Evolutionary conservation across 345 rosid species (phyloP).

Genomic region (Alliaria petiolata): DNA sequence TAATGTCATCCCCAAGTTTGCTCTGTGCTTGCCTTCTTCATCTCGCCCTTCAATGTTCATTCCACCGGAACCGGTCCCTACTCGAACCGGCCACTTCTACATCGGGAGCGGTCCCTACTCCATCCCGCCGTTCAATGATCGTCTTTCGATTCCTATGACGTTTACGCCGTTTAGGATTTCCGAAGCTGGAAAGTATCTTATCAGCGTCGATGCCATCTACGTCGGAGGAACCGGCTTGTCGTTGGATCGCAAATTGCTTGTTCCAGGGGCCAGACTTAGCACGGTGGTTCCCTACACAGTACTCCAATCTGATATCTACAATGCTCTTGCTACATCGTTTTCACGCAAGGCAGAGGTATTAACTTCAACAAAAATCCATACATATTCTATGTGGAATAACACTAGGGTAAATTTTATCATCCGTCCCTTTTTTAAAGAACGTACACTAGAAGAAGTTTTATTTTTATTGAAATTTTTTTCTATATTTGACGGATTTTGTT

Average conservation of each 20-base stretch:
- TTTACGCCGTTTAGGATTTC: constrained; percentile 8
- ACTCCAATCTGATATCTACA: constrained; percentile 15
- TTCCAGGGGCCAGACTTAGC: constrained; percentile 5
- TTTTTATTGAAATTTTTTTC: too few species aligned
- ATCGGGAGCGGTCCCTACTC: too few species aligned
- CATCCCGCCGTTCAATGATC: too few species aligned
- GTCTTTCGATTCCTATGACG: constrained; percentile 3
- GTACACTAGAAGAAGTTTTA: too few species aligned
- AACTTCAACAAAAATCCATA: neutral
- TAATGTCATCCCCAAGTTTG: constrained; percentile 14
- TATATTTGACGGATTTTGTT: too few species aligned
- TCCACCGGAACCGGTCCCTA: constrained; percentile 8
- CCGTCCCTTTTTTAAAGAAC: too few species aligned
- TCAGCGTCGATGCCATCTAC: constrained; percentile 6
- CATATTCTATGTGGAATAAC: too few species aligned
- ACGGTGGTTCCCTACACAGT: constrained; percentile 24
- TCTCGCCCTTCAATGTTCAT: too few species aligned
- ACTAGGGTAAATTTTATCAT: too few species aligned
- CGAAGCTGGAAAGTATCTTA: constrained; percentile 26
- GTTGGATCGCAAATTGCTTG: neutral
- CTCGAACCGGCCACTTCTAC: too few species aligned
- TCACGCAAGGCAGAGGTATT: constrained; percentile 20
- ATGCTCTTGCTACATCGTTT: constrained; percentile 10
- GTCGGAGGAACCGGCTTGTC: neutral
- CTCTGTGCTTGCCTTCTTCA: constrained; percentile 39